Evolutionary conservation across 2,329 filamentous ascomycete genomes (phyloP).

Genomic region (Davidsoniella australis): DNA sequence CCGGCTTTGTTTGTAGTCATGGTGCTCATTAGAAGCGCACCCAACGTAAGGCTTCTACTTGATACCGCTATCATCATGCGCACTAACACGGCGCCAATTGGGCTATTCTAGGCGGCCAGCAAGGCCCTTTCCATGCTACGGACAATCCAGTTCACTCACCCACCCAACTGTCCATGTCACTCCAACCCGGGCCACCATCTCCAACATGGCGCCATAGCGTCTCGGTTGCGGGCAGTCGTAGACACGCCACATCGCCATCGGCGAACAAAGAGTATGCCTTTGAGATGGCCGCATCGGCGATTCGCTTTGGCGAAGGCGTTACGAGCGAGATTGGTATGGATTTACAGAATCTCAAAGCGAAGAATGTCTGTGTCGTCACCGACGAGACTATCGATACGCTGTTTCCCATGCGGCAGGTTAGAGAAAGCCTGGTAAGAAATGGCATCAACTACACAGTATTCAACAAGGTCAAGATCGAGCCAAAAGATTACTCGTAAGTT

Average conservation of each 20-base stretch:
- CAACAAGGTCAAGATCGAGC: constrained; percentile 68
- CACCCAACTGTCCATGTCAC: constrained; percentile 80
- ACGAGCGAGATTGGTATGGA: constrained; percentile 98
- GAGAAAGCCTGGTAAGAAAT: constrained; percentile 61
- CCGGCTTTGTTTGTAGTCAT: too few relatives aligned
- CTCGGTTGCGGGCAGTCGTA: constrained; percentile 18
- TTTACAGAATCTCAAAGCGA: constrained; percentile 74
- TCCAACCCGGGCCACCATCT: constrained; percentile 72
- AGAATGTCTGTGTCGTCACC: constrained; percentile 82
- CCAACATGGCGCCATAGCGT: constrained; percentile 48
- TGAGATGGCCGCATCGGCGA: constrained; percentile 91
- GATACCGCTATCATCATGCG: background rate
- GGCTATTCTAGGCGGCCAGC: constrained; percentile 32
- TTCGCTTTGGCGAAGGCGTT: constrained; percentile 81
- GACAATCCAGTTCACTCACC: constrained; percentile 82
- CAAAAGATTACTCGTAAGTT: constrained; percentile 77
- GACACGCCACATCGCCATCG: constrained; percentile 50
- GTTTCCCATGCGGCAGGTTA: constrained; percentile 76
- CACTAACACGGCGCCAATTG: too few relatives aligned
- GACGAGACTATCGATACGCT: constrained; percentile 67
- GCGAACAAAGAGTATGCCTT: constrained; percentile 87
- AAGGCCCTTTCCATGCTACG: constrained; percentile 59
- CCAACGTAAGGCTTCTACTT: background rate
- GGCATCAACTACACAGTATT: constrained; percentile 70
- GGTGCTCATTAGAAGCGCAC: too few relatives aligned